Evolutionary conservation across 805 yeast genomes (phyloP).

Genomic region (Ogataea henricii): DNA sequence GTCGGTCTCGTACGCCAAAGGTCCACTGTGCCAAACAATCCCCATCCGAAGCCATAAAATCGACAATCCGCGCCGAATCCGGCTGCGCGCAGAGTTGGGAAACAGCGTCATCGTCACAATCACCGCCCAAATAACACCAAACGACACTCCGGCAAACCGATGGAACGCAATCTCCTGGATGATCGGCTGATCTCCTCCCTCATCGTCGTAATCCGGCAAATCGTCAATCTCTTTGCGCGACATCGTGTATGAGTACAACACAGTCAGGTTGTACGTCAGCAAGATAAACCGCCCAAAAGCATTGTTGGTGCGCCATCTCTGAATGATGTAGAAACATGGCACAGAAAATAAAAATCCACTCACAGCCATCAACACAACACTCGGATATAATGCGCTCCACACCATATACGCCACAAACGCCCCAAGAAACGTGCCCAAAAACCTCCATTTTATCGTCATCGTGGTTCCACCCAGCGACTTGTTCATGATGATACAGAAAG

Average conservation of each 20-base stretch:
- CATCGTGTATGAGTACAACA: slow-evolving; percentile 72
- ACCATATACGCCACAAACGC: slow-evolving; percentile 59
- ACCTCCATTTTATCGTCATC: slow-evolving; percentile 72
- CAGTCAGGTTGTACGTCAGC: slow-evolving; percentile 76
- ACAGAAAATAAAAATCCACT: slow-evolving; percentile 49
- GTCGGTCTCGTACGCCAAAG: slow-evolving; percentile 49
- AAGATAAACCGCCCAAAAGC: slow-evolving; percentile 71
- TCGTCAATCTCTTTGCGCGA: slow-evolving; percentile 57
- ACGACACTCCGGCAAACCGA: slow-evolving; percentile 67
- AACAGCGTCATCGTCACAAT: slow-evolving; percentile 63
- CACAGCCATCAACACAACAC: slow-evolving; percentile 51
- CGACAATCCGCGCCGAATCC: slow-evolving; percentile 65
- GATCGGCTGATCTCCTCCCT: slow-evolving; percentile 70
- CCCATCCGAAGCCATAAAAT: slow-evolving; percentile 81
- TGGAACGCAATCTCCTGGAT: slow-evolving; percentile 77
- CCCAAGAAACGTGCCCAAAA: slow-evolving; percentile 76
- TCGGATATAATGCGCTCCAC: slow-evolving; percentile 62
- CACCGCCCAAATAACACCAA: slow-evolving; percentile 79
- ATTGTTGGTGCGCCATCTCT: slow-evolving; percentile 63
- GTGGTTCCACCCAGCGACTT: slow-evolving; percentile 84
- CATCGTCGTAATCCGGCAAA: slow-evolving; percentile 49
- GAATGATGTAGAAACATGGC: slow-evolving; percentile 58
- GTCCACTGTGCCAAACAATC: slow-evolving; percentile 76
- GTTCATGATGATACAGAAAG: slow-evolving; percentile 81
- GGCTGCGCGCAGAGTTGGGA: slow-evolving; percentile 75